Base-by-base conservation (phyloP, 768 basidiomycete genomes). In the Agaricus subrufescens region DNA sequence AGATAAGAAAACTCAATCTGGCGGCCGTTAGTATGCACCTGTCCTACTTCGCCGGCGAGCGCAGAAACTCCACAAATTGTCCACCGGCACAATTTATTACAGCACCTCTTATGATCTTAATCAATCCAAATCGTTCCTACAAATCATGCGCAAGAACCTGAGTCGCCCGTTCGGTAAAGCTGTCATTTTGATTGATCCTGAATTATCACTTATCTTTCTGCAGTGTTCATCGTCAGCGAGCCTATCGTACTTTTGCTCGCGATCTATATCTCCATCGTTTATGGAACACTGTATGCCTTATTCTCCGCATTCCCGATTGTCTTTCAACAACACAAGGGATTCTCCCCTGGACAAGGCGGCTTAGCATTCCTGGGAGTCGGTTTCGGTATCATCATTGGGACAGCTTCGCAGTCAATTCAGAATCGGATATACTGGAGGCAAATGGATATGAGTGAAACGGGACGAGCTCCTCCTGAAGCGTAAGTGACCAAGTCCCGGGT, bases 311-410 rank as follows among this genome's bases (percentile, higher is more conserved):
- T 79, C 65, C 82, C 82, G 9, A 80, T 83, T 57, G 76, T 84
- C 10, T 83, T 84, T 67, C 76, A 82, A 61, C 67, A 76, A 11
- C 78, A 79, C 61, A 73, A 77, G 14, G 71, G 73, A 34, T 84
- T 83, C 63, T 74, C 76, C 14, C 71, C 81, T 8, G 82, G 82
- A 1, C 67, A 82, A 61, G 75, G 77, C 25, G 83, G 84, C 5
- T 75, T 86, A 11, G 80, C 85, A 0, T 88, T 87, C 67, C 73
- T 84, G 46, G 85, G 85, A 3, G 76, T 88, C 42, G 85, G 85
- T 0, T 60, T 83, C 7, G 85, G 85, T 0, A 78, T 83, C 46
- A 61, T 76, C 26, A 26, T 79, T 3, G 86, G 83, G 1, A 76
- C 78, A 15, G 66, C 67, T 5, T 71, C 81, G 5, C 78, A 82